phyloP scores from a whole-genome alignment of 106 monocot species.

The Allium cepa region DNA sequence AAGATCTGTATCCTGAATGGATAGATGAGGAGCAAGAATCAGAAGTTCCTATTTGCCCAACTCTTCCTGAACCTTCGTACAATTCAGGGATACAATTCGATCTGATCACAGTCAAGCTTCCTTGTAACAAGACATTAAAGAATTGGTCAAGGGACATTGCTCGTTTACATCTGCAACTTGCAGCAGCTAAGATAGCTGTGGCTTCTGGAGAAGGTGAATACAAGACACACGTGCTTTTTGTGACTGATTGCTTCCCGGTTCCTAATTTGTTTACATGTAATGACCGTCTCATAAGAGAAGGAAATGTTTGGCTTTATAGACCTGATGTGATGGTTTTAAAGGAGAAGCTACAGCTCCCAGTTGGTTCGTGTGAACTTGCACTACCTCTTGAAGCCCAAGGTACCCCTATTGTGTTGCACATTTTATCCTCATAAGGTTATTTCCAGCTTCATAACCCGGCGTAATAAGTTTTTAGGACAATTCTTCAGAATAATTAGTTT shows the following conservation, averaged over 20 bases:
- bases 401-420: neutral
- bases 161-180: conserved; percentile 72
- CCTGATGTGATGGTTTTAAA: conserved; percentile 32
- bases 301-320: conserved; percentile 63
- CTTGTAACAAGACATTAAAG: conserved; percentile 36
- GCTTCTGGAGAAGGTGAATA: conserved; percentile 2
- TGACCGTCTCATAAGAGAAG: conserved; percentile 37
- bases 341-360: conserved; percentile 60
- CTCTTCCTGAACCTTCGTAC: conserved; percentile 50
- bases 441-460: too few species aligned
- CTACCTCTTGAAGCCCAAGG: conserved; percentile 44
- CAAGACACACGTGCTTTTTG: conserved; percentile 48
- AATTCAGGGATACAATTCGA: conserved; percentile 23
- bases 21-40: conserved; percentile 87
- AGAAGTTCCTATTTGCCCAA: conserved; percentile 60
- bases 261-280: conserved; percentile 73
- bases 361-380: conserved; percentile 70
- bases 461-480: too few species aligned
- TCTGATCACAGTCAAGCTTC: conserved; percentile 78
- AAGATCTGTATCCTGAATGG: conserved; percentile 86
- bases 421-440: too few species aligned
- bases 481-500: too few species aligned
- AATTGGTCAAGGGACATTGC: conserved; percentile 84
- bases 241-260: conserved; percentile 74
- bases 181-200: conserved; percentile 58